Evolutionary conservation across 805 yeast genomes (phyloP), one percentile per base, ranked within the genome.

Genomic region (Suhomyces prunicola): DNA sequence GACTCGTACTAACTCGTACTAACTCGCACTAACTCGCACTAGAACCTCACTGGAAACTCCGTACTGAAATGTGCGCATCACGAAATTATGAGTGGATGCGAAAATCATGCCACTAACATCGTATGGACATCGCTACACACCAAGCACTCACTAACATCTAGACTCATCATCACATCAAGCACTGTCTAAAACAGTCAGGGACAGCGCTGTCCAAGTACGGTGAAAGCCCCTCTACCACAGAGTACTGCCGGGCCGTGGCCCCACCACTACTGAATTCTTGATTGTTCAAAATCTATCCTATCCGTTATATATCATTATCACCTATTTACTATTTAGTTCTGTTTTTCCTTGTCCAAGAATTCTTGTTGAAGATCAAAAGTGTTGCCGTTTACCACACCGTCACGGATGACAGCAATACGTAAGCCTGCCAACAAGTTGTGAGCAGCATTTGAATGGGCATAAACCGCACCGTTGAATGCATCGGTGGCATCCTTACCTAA

Each of bases 381-480:
- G 60, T 83, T 75, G 48, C 69, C 71, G 48, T 76, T 73, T 44
- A 85, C 88, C 59, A 81, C 82, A 48, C 85, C 77, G 57, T 86
- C 92, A 68, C 84, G 79, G 55, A 88, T 81, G 42, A 88, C 87
- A 24, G 93, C 94, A 15, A 88, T 84, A 78, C 96, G 84, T 88
- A 87, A 82, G 13, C 87, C 84, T 17, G 93, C 90, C 69, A 88
- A 79, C 65, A 88, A 73, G 69, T 88, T 88, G 69, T 87, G 91
- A 22, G 94, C 96, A 56, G 96, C 94, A 62, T 88, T 88, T 7
- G 93, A 86, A 66, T 88, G 96, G 10, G 88, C 83, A 65, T 88
- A 88, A 29, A 88, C 94, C 66, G 90, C 92, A 66, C 96, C 96
- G 66, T 86, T 86, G 77, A 88, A 88, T 1, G 92, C 94, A 66